phyloP scores from a whole-genome alignment of 495 filamentous ascomycete genomes.

The Neurospora cerealis region DNA sequence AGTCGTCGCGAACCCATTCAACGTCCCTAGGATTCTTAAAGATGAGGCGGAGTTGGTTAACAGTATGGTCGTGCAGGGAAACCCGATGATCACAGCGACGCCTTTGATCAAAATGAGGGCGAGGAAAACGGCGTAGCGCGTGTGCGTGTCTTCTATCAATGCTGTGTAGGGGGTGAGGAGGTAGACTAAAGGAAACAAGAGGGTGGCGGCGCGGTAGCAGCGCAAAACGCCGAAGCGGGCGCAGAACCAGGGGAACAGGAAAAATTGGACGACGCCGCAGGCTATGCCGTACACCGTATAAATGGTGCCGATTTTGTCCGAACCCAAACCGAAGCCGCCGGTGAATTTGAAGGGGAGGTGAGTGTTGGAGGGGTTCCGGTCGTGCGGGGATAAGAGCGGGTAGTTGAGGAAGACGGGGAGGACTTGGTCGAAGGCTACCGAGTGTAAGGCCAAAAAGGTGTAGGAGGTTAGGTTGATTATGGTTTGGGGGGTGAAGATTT shows the following conservation, averaged over 20 bases:
- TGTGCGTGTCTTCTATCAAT: conserved; percentile 37
- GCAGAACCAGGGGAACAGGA: conserved; percentile 63
- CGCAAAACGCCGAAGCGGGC: conserved; percentile 58
- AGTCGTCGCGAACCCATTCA: conserved; percentile 82
- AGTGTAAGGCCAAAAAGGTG: conserved; percentile 64
- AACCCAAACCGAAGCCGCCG: conserved; percentile 65
- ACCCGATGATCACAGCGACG: conserved; percentile 64
- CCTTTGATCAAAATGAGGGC: conserved; percentile 58
- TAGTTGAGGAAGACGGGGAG: conserved; percentile 76
- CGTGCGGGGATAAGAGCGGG: conserved; percentile 33
- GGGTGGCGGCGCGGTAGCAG: conserved; percentile 49
- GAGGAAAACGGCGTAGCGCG: conserved; percentile 38
- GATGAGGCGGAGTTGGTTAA: conserved; percentile 77
- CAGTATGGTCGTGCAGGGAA: conserved; percentile 81
- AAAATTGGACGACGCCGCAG: conserved; percentile 68
- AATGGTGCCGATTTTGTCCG: conserved; percentile 62
- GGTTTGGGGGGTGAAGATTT: conserved; percentile 68
- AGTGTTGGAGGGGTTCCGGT: conserved; percentile 38
- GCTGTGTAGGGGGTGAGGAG: conserved; percentile 63
- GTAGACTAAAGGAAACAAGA: conserved; percentile 63
- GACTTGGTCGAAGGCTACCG: conserved; percentile 69
- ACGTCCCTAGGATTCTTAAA: conserved; percentile 67
- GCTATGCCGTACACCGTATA: conserved; percentile 65
- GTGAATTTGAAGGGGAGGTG: conserved; percentile 67
- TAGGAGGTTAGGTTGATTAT: conserved; percentile 66